Conservation (phyloP, 2,329 filamentous ascomycete species). For the Neopestalotiopsis rosae region DNA sequence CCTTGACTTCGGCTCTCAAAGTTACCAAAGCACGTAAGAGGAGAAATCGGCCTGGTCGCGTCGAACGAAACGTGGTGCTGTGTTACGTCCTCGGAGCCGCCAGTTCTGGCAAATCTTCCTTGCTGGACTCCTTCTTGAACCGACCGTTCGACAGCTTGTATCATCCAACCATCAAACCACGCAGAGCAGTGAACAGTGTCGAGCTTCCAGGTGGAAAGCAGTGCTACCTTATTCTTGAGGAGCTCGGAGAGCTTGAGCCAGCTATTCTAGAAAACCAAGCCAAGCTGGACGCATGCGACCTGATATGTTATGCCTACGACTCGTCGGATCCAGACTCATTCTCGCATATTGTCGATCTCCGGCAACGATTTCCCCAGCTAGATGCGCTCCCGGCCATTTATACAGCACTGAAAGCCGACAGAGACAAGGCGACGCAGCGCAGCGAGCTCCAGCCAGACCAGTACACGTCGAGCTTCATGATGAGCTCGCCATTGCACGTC, state of each 20-base stretch:
- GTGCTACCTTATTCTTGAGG: conserved; percentile 93
- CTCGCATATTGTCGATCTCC: conserved; percentile 83
- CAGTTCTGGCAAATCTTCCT: conserved; percentile 86
- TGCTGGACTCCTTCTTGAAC: conserved; percentile 90
- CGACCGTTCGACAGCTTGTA: conserved; percentile 84
- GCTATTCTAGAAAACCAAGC: conserved; percentile 91
- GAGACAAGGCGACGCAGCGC: conserved; percentile 95
- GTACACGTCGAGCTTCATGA: conserved; percentile 83
- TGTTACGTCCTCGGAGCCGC: conserved; percentile 90
- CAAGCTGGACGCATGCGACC: conserved; percentile 90
- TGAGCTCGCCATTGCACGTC: conserved; percentile 91
- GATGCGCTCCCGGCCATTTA: conserved; percentile 92
- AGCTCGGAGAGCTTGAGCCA: conserved; percentile 93
- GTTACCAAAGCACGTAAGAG: conserved; percentile 91
- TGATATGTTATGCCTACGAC: conserved; percentile 95
- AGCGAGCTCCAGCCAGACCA: conserved; percentile 90
- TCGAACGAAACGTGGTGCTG: conserved; percentile 92
- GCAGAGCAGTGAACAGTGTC: conserved; percentile 93
- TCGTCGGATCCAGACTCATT: conserved; percentile 97
- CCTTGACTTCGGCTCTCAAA: conserved; percentile 84
- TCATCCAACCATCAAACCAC: conserved; percentile 92
- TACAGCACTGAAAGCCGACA: conserved; percentile 91
- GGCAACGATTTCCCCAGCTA: conserved; percentile 79
- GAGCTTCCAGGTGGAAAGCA: conserved; percentile 96
- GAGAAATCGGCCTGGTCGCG: conserved; percentile 78